Percentiles rank a stretch among this genome's conserved stretches.
phyloP scores from a whole-genome alignment of 345 rosid genomes.

The Trapa bicornis region DNA sequence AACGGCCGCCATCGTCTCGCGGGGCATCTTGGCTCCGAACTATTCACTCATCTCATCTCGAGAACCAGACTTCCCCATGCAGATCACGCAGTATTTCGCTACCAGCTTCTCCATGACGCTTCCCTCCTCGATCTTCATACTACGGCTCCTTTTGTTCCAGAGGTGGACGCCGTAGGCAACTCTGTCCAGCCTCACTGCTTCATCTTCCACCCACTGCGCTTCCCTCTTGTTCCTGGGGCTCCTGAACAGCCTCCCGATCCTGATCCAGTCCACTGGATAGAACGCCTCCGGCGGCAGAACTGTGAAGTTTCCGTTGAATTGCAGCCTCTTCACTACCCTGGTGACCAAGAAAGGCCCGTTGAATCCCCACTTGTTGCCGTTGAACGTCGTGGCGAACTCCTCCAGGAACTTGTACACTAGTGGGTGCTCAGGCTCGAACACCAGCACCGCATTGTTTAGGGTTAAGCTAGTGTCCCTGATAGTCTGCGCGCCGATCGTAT shows the following conservation, averaged over 20 bases:
- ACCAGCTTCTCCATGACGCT: conserved; percentile 47
- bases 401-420: conserved; percentile 47
- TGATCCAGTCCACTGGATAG: conserved; percentile 60
- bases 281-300: conserved; percentile 54
- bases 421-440: conserved; percentile 52
- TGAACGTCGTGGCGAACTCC: conserved; percentile 63
- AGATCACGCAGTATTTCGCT: conserved; percentile 41
- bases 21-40: too few relatives aligned
- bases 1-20: too few relatives aligned
- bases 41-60: not conserved
- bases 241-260: conserved; percentile 40
- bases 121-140: conserved; percentile 41
- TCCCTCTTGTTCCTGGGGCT: conserved; percentile 26
- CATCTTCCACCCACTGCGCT: conserved; percentile 29
- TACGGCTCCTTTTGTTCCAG: conserved; percentile 61
- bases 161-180: conserved; percentile 54
- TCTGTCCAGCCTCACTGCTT: conserved; percentile 33
- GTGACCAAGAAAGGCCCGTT: conserved; percentile 76
- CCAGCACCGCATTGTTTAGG: conserved; percentile 53
- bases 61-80: conserved; percentile 16
- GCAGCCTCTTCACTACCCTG: conserved; percentile 38
- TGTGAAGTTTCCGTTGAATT: conserved; percentile 18
- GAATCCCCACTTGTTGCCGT: conserved; percentile 78
- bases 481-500: conserved; percentile 68
- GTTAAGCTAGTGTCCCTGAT: conserved; percentile 8